These are phyloP conservation scores for Hyphopichia buzzinii DNA, from an alignment of 1,139 yeast species.

Conservation along the genomic window DNA sequence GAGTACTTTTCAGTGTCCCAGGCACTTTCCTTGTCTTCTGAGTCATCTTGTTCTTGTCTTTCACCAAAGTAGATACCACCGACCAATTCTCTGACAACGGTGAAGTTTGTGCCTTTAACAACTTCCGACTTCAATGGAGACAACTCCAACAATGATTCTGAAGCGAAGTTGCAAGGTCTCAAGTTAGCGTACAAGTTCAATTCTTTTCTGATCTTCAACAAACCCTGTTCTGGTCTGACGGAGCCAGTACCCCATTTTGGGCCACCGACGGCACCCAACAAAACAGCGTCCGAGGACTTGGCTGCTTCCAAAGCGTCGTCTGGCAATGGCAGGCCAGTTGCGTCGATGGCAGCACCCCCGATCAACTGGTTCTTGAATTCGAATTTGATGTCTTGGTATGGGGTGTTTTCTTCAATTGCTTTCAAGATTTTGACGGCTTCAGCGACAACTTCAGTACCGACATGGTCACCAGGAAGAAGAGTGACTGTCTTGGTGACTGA, in stretches of 20 bases:
- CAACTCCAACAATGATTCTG: conserved; percentile 77
- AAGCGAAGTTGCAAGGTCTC: conserved; percentile 94
- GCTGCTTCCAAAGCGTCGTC: conserved; percentile 84
- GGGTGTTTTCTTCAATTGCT: conserved; percentile 67
- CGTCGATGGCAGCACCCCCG: conserved; percentile 98
- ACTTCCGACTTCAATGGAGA: conserved; percentile 84
- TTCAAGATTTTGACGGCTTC: conserved; percentile 91
- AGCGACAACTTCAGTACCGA: conserved; percentile 82
- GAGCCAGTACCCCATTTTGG: conserved; percentile 97
- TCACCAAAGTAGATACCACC: conserved; percentile 98
- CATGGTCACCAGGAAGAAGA: conserved; percentile 94
- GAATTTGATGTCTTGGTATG: conserved; percentile 56
- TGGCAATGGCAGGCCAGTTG: conserved; percentile 91
- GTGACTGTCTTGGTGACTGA: conserved; percentile 63
- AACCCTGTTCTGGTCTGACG: conserved; percentile 97
- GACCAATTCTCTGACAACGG: conserved; percentile 92
- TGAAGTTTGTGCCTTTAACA: conserved; percentile 86
- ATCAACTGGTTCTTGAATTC: conserved; percentile 80
- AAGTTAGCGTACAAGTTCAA: conserved; percentile 90
- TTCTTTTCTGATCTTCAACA: conserved; percentile 89
- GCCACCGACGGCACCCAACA: conserved; percentile 97
- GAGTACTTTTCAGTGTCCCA: conserved; percentile 93
- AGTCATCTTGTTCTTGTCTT: conserved; percentile 86
- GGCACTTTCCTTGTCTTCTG: conserved; percentile 62
- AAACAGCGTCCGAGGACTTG: conserved; percentile 85